A percentile compares a stretch with the other conserved stretches of the same genome.
phyloP scores from a whole-genome alignment of 192 early-diverging fungal species.

The Endogone sp. region DNA sequence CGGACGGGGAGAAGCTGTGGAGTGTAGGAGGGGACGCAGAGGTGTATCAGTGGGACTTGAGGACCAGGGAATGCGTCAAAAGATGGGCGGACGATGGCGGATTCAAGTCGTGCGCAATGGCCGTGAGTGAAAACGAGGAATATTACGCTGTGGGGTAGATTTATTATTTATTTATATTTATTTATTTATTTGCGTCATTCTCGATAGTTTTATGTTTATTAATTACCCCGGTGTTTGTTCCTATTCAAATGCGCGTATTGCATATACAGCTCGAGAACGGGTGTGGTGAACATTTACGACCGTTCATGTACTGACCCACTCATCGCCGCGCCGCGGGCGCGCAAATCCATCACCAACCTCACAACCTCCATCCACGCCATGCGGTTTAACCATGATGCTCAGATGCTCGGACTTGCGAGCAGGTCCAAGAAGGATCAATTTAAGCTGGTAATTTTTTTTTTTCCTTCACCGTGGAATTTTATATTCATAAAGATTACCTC shows the following conservation, averaged over 20 bases:
- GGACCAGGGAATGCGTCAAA: conserved; percentile 66
- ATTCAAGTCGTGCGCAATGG: conserved; percentile 69
- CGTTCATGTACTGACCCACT: conserved; percentile 39
- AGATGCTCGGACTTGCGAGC: conserved; percentile 78
- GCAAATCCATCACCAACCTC: conserved; percentile 80
- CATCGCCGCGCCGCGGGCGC: conserved; percentile 50
- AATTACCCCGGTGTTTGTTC: conserved; percentile 14
- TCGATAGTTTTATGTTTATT: not conserved
- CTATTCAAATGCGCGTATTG: too few species aligned
- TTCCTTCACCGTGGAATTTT: not conserved
- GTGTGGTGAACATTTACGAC: conserved; percentile 92
- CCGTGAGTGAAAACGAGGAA: conserved; percentile 65
- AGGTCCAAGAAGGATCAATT: conserved; percentile 72
- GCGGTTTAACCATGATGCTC: conserved; percentile 82
- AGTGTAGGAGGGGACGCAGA: conserved; percentile 79
- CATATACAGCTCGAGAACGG: conserved; percentile 69
- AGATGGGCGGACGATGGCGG: conserved; percentile 80
- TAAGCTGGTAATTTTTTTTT: conserved; percentile 35
- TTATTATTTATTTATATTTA: not conserved
- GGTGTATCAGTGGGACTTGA: conserved; percentile 88
- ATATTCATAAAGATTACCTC: not conserved
- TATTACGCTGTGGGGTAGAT: conserved; percentile 84
- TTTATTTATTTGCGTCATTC: conserved; percentile 3
- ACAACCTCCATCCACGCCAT: conserved; percentile 75
- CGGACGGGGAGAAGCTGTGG: conserved; percentile 74